These are phyloP conservation scores for Melampsora larici-populina DNA, from an alignment of 1,284 basidiomycete species.

Conservation along the genomic window DNA sequence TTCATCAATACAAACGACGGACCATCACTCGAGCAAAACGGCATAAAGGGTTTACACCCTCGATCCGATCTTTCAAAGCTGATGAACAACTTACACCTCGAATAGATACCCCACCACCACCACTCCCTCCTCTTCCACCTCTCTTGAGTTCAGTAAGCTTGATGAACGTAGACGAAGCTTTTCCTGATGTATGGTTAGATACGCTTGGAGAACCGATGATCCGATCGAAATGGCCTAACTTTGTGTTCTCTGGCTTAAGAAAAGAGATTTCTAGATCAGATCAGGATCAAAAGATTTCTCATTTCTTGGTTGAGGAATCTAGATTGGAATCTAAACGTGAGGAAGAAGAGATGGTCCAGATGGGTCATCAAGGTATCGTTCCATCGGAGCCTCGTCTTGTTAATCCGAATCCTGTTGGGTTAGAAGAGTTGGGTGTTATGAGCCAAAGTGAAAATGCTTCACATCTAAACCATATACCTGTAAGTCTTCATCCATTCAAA, in stretches of 20 bases:
- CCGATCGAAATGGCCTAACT: neutral
- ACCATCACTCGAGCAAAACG: too few relatives aligned
- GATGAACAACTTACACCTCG: too few relatives aligned
- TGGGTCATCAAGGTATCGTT: too few relatives aligned
- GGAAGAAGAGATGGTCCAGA: neutral
- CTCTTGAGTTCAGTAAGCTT: neutral
- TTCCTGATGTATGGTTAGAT: neutral
- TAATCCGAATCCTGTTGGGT: neutral
- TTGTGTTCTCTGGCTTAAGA: neutral
- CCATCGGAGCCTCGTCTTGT: neutral
- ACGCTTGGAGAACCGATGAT: neutral
- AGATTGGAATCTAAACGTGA: neutral
- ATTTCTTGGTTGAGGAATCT: neutral
- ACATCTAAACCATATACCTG: neutral
- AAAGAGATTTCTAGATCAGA: neutral
- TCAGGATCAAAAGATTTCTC: neutral
- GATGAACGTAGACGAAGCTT: neutral
- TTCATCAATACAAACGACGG: too few relatives aligned
- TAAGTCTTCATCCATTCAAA: neutral
- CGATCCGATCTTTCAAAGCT: too few relatives aligned
- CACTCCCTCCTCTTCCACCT: neutral
- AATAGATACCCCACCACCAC: neutral
- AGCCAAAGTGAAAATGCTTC: neutral
- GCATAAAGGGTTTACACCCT: too few relatives aligned
- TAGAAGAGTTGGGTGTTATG: neutral